phyloP scores from a whole-genome alignment of 257 asterid genomes.

The Rubia yunnanensis region DNA sequence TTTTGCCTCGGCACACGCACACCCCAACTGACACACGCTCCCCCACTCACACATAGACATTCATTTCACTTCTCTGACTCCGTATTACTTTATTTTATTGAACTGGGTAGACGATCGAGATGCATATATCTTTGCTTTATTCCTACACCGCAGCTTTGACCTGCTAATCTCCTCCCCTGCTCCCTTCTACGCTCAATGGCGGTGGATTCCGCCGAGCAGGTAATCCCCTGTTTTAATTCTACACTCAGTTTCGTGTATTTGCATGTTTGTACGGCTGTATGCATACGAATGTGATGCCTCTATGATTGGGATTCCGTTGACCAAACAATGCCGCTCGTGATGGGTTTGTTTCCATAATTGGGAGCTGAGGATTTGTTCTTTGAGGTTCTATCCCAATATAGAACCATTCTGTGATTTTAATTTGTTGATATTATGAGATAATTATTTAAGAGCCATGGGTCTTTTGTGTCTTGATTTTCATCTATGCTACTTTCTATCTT shows the following conservation, averaged over 20 bases:
- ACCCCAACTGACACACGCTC: not conserved
- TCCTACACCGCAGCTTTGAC: constrained; percentile 3
- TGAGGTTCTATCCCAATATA: not conserved
- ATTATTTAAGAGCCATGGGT: not conserved
- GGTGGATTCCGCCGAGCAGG: constrained; percentile 27
- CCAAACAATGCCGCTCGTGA: not conserved
- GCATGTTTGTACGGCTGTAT: not conserved
- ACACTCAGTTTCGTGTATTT: not conserved
- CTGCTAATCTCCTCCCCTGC: not conserved
- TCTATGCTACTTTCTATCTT: too few relatives aligned
- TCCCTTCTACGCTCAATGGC: constrained; percentile 19
- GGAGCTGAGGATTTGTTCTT: not conserved
- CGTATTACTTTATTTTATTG: not conserved
- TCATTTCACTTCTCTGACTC: not conserved
- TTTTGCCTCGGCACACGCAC: too few relatives aligned
- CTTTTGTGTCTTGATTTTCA: not conserved
- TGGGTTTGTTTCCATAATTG: not conserved
- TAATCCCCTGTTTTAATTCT: constrained; percentile 6
- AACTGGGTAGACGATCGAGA: not conserved
- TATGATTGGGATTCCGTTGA: not conserved
- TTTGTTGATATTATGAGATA: not conserved
- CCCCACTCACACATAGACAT: not conserved
- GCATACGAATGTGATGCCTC: not conserved
- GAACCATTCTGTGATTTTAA: not conserved
- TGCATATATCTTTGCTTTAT: not conserved